A percentile compares a stretch with the other conserved stretches of the same genome.
phyloP scores from a whole-genome alignment of 768 basidiomycete species.

The Suillus variegatus region DNA sequence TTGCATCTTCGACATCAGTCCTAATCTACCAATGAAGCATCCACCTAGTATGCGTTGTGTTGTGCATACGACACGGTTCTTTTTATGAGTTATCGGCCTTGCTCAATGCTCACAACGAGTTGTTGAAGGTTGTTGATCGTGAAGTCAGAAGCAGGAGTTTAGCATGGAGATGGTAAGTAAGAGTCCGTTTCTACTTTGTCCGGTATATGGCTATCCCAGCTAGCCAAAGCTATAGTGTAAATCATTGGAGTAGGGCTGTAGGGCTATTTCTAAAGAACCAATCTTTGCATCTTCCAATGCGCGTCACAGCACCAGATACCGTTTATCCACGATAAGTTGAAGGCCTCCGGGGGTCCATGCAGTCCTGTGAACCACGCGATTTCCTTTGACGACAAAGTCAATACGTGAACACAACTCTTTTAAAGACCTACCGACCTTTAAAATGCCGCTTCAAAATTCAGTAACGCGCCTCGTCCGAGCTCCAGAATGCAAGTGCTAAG shows the following conservation, averaged over 20 bases:
- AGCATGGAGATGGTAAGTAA: not conserved
- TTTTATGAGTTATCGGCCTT: too few relatives aligned
- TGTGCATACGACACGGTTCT: too few relatives aligned
- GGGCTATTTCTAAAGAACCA: not conserved
- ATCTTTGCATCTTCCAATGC: not conserved
- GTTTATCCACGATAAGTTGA: too few relatives aligned
- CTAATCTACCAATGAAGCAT: too few relatives aligned
- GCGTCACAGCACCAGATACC: not conserved
- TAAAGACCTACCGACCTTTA: not conserved
- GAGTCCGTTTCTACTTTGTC: not conserved
- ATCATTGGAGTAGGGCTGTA: not conserved
- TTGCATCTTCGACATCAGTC: too few relatives aligned
- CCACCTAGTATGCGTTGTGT: too few relatives aligned
- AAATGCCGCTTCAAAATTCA: not conserved
- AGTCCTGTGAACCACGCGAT: not conserved
- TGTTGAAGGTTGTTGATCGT: not conserved
- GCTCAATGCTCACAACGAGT: too few relatives aligned
- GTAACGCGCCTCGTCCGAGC: slow-evolving; percentile 3
- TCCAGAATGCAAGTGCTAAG: not conserved
- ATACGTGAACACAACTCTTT: not conserved
- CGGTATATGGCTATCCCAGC: not conserved
- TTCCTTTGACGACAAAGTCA: not conserved
- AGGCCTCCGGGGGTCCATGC: not conserved
- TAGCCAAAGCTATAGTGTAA: not conserved
- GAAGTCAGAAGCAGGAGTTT: not conserved